A percentile compares a stretch with the other conserved stretches of the same genome.
Evolutionary conservation across 768 basidiomycete genomes (phyloP).

Genomic region (Lentinula sp.): DNA sequence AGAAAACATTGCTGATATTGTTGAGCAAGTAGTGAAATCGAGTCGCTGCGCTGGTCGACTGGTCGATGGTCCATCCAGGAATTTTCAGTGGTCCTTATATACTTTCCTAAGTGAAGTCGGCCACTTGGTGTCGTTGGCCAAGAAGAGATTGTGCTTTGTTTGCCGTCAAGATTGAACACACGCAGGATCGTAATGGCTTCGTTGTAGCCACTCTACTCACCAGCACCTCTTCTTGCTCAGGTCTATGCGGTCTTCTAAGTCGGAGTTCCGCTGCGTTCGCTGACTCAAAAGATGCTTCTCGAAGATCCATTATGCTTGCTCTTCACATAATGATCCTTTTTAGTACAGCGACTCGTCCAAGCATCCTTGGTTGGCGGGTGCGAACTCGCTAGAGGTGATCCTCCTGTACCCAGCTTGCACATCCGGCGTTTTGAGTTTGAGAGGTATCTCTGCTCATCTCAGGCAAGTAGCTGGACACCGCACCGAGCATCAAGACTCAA

Average conservation of each 20-base stretch:
- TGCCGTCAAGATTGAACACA: background rate
- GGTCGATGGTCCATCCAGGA: background rate
- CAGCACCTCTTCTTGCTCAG: background rate
- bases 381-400: background rate
- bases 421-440: background rate
- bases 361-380: background rate
- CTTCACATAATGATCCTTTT: background rate
- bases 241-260: background rate
- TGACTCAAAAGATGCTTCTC: background rate
- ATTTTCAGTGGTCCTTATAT: background rate
- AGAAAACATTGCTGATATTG: constrained; percentile 4
- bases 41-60: background rate
- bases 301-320: background rate
- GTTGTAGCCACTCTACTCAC: constrained; percentile 1
- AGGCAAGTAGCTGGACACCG: background rate
- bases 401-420: background rate
- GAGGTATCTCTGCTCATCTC: too few species aligned
- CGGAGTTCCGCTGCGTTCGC: constrained; percentile 1
- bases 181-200: background rate
- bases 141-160: background rate
- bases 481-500: background rate
- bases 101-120: background rate
- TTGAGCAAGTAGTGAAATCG: too few species aligned
- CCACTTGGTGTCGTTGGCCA: background rate
- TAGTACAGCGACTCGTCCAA: background rate